These are phyloP conservation scores for Cladosporium sp. DNA, from an alignment of 2,329 filamentous ascomycete species.

Conservation along the genomic window DNA sequence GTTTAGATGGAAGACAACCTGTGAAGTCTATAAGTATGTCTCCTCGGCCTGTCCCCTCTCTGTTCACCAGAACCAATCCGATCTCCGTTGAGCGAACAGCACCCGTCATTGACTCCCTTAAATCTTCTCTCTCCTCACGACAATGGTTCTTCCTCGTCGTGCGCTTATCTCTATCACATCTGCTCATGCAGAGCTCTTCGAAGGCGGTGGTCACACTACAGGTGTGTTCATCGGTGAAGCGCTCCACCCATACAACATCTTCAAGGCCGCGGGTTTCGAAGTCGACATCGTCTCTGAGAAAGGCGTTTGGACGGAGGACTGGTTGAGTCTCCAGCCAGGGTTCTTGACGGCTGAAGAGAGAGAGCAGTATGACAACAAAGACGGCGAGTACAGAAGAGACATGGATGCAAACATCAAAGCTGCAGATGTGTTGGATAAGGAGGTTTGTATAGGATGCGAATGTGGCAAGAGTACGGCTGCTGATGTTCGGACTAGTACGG, in stretches of 20 bases:
- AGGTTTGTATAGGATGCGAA: background rate
- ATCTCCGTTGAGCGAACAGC: background rate
- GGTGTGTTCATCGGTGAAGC: constrained; percentile 52
- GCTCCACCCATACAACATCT: constrained; percentile 48
- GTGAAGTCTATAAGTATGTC: background rate
- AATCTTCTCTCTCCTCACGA: background rate
- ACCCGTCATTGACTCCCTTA: background rate
- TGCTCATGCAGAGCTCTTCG: constrained; percentile 42
- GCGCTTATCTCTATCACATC: constrained; percentile 49
- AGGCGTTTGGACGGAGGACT: constrained; percentile 46
- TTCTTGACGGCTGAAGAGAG: constrained; percentile 45
- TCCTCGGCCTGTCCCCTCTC: background rate
- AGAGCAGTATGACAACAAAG: constrained; percentile 42
- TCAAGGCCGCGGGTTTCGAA: constrained; percentile 47
- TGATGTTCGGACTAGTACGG: constrained; percentile 30
- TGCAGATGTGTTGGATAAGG: constrained; percentile 34
- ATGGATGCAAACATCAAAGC: constrained; percentile 46
- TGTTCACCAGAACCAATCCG: background rate
- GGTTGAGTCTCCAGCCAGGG: constrained; percentile 46
- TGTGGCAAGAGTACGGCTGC: background rate
- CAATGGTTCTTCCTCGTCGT: constrained; percentile 38
- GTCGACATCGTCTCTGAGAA: constrained; percentile 51
- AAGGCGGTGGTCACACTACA: constrained; percentile 40
- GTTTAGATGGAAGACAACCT: background rate
- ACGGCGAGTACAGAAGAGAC: constrained; percentile 48